These are phyloP conservation scores for Botrytis sinoallii DNA, from an alignment of 2,329 filamentous ascomycete genomes.

Conservation along the genomic window DNA sequence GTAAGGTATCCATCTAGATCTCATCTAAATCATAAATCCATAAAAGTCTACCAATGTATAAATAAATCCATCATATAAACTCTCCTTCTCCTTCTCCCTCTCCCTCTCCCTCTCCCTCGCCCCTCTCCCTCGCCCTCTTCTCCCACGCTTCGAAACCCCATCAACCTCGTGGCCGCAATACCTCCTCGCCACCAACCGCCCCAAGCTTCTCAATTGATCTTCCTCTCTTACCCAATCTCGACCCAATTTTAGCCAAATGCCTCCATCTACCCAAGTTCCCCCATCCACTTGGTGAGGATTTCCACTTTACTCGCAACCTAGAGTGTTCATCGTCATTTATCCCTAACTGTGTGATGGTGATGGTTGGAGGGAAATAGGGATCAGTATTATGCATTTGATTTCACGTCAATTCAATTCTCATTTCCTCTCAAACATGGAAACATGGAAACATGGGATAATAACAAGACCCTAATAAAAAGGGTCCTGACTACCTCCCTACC, in stretches of 20 bases:
- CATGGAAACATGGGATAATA: background rate
- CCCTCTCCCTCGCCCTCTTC: background rate
- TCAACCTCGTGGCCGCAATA: constrained; percentile 4
- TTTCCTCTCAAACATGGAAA: background rate
- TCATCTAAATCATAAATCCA: background rate
- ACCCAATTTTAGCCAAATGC: background rate
- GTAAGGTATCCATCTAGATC: background rate
- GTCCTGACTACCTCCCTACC: background rate
- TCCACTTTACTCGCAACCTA: background rate
- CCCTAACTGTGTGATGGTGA: background rate
- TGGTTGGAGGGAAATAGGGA: background rate
- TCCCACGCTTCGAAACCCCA: background rate
- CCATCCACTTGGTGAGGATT: background rate
- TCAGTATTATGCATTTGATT: background rate
- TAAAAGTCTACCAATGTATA: too few species aligned
- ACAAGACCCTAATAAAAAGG: background rate
- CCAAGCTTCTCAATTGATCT: constrained; percentile 6
- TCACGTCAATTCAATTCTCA: too few species aligned
- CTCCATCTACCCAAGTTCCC: background rate
- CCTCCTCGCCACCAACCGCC: background rate
- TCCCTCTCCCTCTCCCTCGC: background rate
- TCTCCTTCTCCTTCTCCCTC: too few species aligned
- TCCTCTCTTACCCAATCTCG: background rate
- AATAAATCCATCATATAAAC: background rate
- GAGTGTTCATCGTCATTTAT: background rate